Evolutionary conservation across 1,284 basidiomycete genomes (phyloP), one percentile per base, ranked within the genome.

Genomic region (Naganishia albida): DNA sequence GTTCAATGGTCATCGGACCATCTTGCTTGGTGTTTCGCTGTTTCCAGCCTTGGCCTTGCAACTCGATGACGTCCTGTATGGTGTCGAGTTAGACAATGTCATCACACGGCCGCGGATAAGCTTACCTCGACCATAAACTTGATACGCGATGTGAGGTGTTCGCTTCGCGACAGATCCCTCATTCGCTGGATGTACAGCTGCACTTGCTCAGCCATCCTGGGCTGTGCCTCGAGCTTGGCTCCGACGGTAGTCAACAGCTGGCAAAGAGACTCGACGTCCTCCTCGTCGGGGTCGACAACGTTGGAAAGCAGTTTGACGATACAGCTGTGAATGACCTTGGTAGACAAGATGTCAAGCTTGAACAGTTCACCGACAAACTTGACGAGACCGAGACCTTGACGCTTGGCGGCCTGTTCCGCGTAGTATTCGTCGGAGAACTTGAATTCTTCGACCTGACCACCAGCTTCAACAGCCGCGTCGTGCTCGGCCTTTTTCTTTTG

Each of bases 291-390:
- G 74, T 91, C 90, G 67, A 91, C 88, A 66, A 94, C 89, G 75
- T 97, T 96, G 69, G 88, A 86, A 28, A 98, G 83, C 7, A 98
- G 85, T 80, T 93, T 93, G 84, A 93, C 91, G 76, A 98, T 88
- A 82, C 94, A 98, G 75, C 92, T 88, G 80, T 93, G 90, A 88
- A 99, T 97, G 80, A 95, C 94, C 70, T 90, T 86, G 80, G 92
- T 90, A 51, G 90, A 92, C 63, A 96, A 82, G 91, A 96, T 95
- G 79, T 89, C 88, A 43, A 97, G 83, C 83, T 97, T 97, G 88
- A 93, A 98, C 65, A 98, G 83, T 82, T 98, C 94, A 73, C 95
- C 94, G 70, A 98, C 96, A 82, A 99, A 96, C 78, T 91, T 91
- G 78, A 98, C 91, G 68, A 98, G 85, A 83, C 95, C 95, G 26